These are phyloP conservation scores for Brettanomyces bruxellensis DNA, from an alignment of 805 yeast species.

Conservation along the genomic window DNA sequence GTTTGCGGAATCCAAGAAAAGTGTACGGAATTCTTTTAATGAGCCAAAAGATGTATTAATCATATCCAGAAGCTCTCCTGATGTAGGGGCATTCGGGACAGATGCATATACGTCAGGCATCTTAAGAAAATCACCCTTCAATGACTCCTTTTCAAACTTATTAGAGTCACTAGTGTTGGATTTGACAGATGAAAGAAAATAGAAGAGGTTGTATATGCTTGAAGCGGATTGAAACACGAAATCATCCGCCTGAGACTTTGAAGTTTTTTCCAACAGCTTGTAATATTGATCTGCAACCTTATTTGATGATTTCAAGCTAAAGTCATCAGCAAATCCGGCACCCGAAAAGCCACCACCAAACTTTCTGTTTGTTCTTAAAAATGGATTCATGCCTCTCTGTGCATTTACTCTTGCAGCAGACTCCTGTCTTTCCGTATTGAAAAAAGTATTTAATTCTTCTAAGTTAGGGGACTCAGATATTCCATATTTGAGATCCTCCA, in stretches of 20 bases:
- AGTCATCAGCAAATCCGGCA: slow-evolving; percentile 10
- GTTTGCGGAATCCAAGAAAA: slow-evolving; percentile 58
- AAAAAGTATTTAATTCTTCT: slow-evolving; percentile 19
- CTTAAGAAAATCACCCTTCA: slow-evolving; percentile 28
- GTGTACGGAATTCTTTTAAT: slow-evolving; percentile 61
- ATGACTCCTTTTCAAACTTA: slow-evolving; percentile 13
- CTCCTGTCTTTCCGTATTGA: slow-evolving; percentile 2
- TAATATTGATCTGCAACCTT: slow-evolving; percentile 21
- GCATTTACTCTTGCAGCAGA: slow-evolving; percentile 2
- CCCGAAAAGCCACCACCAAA: slow-evolving; percentile 3
- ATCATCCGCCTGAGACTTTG: slow-evolving; percentile 36
- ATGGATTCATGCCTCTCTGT: slow-evolving; percentile 7
- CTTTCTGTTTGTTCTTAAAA: neutral
- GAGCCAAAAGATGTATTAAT: slow-evolving; percentile 65
- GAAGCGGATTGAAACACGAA: slow-evolving; percentile 37
- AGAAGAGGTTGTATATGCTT: slow-evolving; percentile 38
- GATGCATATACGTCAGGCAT: slow-evolving; percentile 22
- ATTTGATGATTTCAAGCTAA: slow-evolving; percentile 16
- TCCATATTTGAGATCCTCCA: slow-evolving; percentile 31
- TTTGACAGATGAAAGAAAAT: slow-evolving; percentile 35
- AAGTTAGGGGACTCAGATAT: slow-evolving; percentile 22
- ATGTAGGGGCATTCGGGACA: slow-evolving; percentile 15
- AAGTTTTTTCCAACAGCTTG: slow-evolving; percentile 31
- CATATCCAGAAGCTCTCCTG: slow-evolving; percentile 31
- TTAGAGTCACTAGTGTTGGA: slow-evolving; percentile 14